These are phyloP conservation scores for Talaromyces sp. DNA, from an alignment of 2,329 filamentous ascomycete genomes.

Conservation along the genomic window DNA sequence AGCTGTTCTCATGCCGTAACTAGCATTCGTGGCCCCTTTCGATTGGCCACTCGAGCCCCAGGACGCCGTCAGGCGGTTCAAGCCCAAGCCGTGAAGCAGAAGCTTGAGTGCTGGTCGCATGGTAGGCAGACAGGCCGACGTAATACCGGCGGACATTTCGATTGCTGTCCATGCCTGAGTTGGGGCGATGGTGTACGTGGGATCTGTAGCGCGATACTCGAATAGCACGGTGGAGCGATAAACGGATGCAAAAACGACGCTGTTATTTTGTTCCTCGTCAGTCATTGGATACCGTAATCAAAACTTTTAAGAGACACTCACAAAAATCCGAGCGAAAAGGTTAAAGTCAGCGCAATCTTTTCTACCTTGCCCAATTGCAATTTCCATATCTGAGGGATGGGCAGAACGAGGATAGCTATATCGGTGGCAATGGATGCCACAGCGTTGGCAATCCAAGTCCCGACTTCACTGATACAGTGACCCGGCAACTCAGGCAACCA, in stretches of 20 bases:
- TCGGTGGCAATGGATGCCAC: constrained; percentile 20
- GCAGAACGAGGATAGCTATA: constrained; percentile 19
- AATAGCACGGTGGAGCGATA: constrained; percentile 23
- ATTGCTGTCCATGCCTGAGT: constrained; percentile 24
- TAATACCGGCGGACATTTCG: constrained; percentile 23
- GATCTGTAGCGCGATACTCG: constrained; percentile 17
- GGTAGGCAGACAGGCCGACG: constrained; percentile 23
- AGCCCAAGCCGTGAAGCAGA: constrained; percentile 14
- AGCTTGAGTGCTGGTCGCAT: constrained; percentile 19
- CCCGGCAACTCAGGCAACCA: constrained; percentile 22
- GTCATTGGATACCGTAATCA: neutral
- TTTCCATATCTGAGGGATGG: constrained; percentile 23
- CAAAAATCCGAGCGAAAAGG: constrained; percentile 21
- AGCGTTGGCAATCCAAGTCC: constrained; percentile 22
- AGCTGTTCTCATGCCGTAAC: neutral
- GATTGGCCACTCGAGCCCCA: constrained; percentile 12
- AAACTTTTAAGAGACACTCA: constrained; percentile 1
- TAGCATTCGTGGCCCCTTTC: constrained; percentile 5
- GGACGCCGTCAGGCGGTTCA: constrained; percentile 11
- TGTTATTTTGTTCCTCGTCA: constrained; percentile 2
- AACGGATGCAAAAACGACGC: constrained; percentile 22
- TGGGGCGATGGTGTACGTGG: constrained; percentile 22
- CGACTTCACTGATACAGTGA: constrained; percentile 22
- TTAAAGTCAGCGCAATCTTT: constrained; percentile 17
- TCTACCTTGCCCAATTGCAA: constrained; percentile 18